These are phyloP conservation scores for Arabis hirsuta DNA, from an alignment of 345 rosid species.

Conservation along the genomic window DNA sequence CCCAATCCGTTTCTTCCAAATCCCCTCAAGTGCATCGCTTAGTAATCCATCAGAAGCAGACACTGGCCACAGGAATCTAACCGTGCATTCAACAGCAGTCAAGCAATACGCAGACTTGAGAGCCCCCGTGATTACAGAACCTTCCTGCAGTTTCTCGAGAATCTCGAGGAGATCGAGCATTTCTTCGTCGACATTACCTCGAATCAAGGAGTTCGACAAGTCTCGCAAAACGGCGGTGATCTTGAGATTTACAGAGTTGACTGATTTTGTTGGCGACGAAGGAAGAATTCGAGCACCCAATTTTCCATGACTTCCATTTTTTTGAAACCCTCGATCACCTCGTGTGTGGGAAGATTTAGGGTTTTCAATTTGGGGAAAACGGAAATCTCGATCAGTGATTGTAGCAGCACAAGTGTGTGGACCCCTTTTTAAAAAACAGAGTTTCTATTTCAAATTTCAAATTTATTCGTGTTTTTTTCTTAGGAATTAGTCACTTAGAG, in stretches of 20 bases:
- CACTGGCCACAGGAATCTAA: constrained; percentile 44
- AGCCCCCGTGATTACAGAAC: constrained; percentile 34
- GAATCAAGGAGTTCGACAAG: constrained; percentile 9
- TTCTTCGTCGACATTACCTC: constrained; percentile 33
- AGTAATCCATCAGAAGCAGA: constrained; percentile 33
- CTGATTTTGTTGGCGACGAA: constrained; percentile 30
- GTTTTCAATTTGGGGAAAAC: constrained; percentile 14
- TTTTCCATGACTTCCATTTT: neutral
- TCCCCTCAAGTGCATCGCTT: constrained; percentile 49
- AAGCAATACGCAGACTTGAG: constrained; percentile 57
- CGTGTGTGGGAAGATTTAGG: neutral
- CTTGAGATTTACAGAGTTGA: constrained; percentile 15
- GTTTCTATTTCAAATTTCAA: too few relatives aligned
- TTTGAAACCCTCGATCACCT: too few relatives aligned
- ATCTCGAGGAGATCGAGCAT: constrained; percentile 50
- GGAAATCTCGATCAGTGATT: neutral
- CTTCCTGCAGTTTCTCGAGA: constrained; percentile 42
- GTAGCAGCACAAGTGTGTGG: too few relatives aligned
- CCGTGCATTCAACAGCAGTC: constrained; percentile 57
- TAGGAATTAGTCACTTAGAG: too few relatives aligned
- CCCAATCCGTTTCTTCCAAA: constrained; percentile 53
- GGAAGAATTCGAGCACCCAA: constrained; percentile 29
- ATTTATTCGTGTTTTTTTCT: too few relatives aligned
- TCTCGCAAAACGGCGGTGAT: constrained; percentile 20
- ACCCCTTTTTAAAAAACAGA: too few relatives aligned